Base-by-base conservation (phyloP, 495 filamentous ascomycete species). In the Hypoxylon subgilvum region DNA sequence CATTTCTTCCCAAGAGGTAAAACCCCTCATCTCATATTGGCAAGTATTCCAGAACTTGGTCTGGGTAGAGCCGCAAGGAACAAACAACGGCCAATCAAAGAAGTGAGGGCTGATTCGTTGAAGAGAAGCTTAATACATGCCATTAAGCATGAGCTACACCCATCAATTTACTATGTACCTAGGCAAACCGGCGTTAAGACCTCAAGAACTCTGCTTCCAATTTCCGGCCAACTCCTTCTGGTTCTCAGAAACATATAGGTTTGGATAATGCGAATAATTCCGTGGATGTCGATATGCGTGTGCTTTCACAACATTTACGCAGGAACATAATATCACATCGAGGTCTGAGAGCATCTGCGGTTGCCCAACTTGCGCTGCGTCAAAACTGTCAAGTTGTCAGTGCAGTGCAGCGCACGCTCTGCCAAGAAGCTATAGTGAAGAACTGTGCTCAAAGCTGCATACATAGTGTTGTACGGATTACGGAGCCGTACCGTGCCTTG, bases 361-460 rank as follows among this genome's bases (percentile, higher is more conserved):
- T 50, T 48, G 46, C 13, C 41, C 41, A 19, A 51, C 14, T 47
- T 47, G 41, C 40, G 40, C 30, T 44, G 21, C 38, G 23, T 8
- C n/a, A n/a, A n/a, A n/a, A 13, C 7, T 14, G 19, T 12, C 14
- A 27, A 13, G 36, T 13, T 22, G 40, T 43, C 47, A 49, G 38
- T 48, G 34, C 47, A 18, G 40, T 18, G 27, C 40, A 41, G 44
- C 19, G 9, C 39, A 17, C 31, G 25, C 9, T 44, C 23, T 36
- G 60, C 60, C 60, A 63, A 63, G 60, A 49, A 50, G 53, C 53
- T 34, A 45, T 58, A 48, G 13, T 8, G 30, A 54, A 49, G 32
- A 50, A 47, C 36, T 50, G 47, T 44, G 49, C 47, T 55, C 31
- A 52, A n/a, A 41, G 48, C 44, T 57, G 57, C 54, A 58, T 63